Conservation (phyloP, 2,329 filamentous ascomycete species). For the Penicillium sp. region DNA sequence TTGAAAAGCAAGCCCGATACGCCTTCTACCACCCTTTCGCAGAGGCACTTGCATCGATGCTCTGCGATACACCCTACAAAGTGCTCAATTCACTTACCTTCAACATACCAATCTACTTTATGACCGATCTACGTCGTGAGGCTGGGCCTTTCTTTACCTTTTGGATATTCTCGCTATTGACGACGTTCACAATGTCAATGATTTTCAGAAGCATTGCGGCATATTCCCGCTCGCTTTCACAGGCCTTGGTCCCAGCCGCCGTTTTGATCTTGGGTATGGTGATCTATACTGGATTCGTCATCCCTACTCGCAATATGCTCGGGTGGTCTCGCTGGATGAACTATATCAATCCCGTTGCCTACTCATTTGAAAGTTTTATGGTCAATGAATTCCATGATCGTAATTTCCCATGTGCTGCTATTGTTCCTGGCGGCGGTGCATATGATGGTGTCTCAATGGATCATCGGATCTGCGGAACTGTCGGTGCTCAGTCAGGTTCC, state of each 20-base stretch:
- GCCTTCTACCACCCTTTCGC: slow-evolving; percentile 87
- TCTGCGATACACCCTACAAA: slow-evolving; percentile 84
- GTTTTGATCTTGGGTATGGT: slow-evolving; percentile 48
- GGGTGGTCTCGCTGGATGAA: slow-evolving; percentile 82
- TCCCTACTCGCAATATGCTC: slow-evolving; percentile 62
- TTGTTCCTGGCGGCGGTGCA: not conserved
- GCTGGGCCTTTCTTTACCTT: slow-evolving; percentile 83
- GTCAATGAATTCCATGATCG: not conserved
- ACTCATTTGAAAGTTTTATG: slow-evolving; percentile 42
- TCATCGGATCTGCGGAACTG: not conserved
- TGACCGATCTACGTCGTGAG: slow-evolving; percentile 75
- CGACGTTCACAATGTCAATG: slow-evolving; percentile 79
- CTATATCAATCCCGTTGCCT: slow-evolving; percentile 75
- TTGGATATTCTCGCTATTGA: slow-evolving; percentile 70
- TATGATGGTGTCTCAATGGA: not conserved
- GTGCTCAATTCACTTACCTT: slow-evolving; percentile 71
- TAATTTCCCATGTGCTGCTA: not conserved
- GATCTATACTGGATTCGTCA: slow-evolving; percentile 53
- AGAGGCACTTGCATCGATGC: slow-evolving; percentile 83
- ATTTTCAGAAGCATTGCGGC: slow-evolving; percentile 81
- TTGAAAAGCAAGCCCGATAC: slow-evolving; percentile 85
- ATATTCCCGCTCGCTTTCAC: slow-evolving; percentile 64
- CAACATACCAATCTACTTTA: slow-evolving; percentile 81
- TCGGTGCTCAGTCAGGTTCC: not conserved
- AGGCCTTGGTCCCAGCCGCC: slow-evolving; percentile 58